phyloP scores from a whole-genome alignment of 2,329 filamentous ascomycete genomes.

The Paracamarosporium sp. region DNA sequence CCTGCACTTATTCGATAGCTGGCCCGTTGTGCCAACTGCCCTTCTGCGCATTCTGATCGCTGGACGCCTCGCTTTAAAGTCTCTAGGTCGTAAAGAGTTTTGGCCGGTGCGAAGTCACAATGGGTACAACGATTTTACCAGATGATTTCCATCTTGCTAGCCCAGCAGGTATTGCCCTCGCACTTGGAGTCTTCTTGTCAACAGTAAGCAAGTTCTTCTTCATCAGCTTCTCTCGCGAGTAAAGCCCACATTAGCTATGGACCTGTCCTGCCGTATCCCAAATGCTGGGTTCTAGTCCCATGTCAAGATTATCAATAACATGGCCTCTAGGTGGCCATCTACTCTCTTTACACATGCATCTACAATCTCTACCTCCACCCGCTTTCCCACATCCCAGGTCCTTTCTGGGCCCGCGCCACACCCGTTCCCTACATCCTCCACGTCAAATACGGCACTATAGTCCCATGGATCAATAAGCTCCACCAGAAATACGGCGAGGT shows the following conservation, averaged over 20 bases:
- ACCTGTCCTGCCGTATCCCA: too few relatives aligned
- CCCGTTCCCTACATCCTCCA: constrained; percentile 40
- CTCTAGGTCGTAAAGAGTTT: too few relatives aligned
- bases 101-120: too few relatives aligned
- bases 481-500: constrained; percentile 52
- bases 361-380: constrained; percentile 54
- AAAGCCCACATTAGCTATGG: too few relatives aligned
- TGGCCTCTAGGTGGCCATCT: constrained; percentile 25
- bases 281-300: too few relatives aligned
- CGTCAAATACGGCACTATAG: constrained; percentile 33
- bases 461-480: constrained; percentile 31
- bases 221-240: background rate
- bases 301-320: too few relatives aligned
- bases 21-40: too few relatives aligned
- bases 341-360: constrained; percentile 23
- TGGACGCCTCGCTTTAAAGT: too few relatives aligned
- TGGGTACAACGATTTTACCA: background rate
- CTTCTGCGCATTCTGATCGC: too few relatives aligned
- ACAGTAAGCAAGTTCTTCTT: constrained; percentile 13
- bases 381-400: constrained; percentile 52
- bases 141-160: constrained; percentile 17
- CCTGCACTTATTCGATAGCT: background rate
- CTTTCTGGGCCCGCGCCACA: constrained; percentile 40
- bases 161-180: constrained; percentile 16
- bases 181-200: constrained; percentile 13